Evolutionary conservation across 2,329 filamentous ascomycete genomes (phyloP).

Genomic region (Passalora sequoiae): DNA sequence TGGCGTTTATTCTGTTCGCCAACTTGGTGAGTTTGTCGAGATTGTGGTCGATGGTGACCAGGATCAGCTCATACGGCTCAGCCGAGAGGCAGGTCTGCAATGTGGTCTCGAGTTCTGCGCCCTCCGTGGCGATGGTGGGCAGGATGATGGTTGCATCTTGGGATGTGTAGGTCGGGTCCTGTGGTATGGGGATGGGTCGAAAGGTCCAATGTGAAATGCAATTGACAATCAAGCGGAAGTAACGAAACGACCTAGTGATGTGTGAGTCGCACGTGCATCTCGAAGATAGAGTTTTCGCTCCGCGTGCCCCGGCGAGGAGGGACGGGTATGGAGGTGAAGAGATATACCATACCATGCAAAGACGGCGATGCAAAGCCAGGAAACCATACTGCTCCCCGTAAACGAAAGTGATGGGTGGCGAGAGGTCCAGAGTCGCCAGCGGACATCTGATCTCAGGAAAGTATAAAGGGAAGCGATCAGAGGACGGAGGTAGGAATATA

Average conservation of each 20-base stretch:
- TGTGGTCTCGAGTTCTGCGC: conserved; percentile 76
- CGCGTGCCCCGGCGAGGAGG: conserved; percentile 15
- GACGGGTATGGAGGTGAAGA: background rate
- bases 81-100: conserved; percentile 71
- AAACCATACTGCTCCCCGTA: conserved; percentile 32
- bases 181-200: conserved; percentile 75
- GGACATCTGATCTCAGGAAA: conserved; percentile 20
- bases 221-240: conserved; percentile 79
- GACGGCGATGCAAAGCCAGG: conserved; percentile 32
- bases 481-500: conserved; percentile 28
- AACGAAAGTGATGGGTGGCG: conserved; percentile 30
- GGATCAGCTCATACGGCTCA: conserved; percentile 65
- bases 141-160: conserved; percentile 91
- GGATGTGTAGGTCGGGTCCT: conserved; percentile 71
- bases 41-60: conserved; percentile 84
- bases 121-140: conserved; percentile 82
- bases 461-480: conserved; percentile 25
- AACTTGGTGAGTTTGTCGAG: conserved; percentile 49
- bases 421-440: conserved; percentile 29
- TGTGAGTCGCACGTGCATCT: conserved; percentile 26
- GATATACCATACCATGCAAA: conserved; percentile 30
- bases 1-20: conserved; percentile 54
- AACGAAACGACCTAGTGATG: conserved; percentile 69
- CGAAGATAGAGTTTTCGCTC: conserved; percentile 17
- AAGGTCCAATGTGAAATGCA: conserved; percentile 81